Conservation (phyloP, 352 stramenopile genomes). For the Pythium dissotocum region DNA sequence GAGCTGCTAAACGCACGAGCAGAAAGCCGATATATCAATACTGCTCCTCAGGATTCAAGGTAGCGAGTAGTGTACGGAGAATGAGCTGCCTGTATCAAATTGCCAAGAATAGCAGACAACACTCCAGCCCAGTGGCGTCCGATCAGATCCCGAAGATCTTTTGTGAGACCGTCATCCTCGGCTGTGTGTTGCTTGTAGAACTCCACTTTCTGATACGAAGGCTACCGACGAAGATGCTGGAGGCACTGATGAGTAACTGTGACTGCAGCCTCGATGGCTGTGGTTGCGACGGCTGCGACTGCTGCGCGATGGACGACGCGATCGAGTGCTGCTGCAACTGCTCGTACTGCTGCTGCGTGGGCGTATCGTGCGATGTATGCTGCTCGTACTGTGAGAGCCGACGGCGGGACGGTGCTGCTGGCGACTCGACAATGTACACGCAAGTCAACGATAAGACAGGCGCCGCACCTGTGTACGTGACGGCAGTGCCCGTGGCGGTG, state of each 20-base stretch:
- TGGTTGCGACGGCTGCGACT: background rate
- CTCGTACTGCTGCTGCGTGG: conserved; percentile 1
- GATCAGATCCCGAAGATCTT: background rate
- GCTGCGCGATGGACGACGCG: background rate
- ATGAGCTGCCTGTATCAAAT: background rate
- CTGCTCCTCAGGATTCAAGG: too few relatives aligned
- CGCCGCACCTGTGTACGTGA: background rate
- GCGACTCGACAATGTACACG: background rate
- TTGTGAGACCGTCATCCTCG: too few relatives aligned
- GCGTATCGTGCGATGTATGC: conserved; percentile 16
- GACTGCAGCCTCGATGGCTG: background rate
- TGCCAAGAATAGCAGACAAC: background rate
- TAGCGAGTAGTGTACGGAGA: too few relatives aligned
- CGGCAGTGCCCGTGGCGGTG: background rate
- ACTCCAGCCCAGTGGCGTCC: background rate
- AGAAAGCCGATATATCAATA: too few relatives aligned
- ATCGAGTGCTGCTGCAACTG: conserved; percentile 2
- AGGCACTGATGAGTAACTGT: background rate
- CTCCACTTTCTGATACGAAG: too few relatives aligned
- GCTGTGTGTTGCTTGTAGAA: too few relatives aligned
- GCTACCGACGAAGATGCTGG: background rate
- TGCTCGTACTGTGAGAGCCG: background rate
- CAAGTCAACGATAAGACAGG: background rate
- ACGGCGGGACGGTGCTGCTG: background rate
- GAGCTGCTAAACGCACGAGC: too few relatives aligned